phyloP scores from a whole-genome alignment of 1,139 yeast species.

The Magnusiomyces tetraspermus region DNA sequence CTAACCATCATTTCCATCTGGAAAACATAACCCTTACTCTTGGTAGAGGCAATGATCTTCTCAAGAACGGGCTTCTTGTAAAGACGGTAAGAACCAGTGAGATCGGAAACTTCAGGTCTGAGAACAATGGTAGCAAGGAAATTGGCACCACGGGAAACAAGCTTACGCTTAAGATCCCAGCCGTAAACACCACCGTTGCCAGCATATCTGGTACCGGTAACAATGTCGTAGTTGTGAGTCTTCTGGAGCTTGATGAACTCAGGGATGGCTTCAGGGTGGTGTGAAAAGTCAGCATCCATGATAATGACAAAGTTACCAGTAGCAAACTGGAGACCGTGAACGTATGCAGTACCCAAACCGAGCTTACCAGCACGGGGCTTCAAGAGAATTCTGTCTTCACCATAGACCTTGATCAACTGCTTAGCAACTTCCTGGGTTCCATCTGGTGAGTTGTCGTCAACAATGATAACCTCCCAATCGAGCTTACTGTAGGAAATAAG shows the following conservation, averaged over 20 bases:
- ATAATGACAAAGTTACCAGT: slow-evolving; percentile 70
- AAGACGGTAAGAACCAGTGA: slow-evolving; percentile 71
- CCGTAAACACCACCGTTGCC: slow-evolving; percentile 84
- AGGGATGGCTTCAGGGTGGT: slow-evolving; percentile 71
- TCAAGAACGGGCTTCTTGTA: slow-evolving; percentile 63
- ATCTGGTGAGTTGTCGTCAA: slow-evolving; percentile 76
- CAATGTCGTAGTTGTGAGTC: slow-evolving; percentile 58
- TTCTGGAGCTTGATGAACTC: slow-evolving; percentile 63
- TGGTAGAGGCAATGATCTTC: slow-evolving; percentile 58
- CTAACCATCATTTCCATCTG: slow-evolving; percentile 90
- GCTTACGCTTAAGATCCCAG: slow-evolving; percentile 75
- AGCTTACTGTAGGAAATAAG: slow-evolving; percentile 29
- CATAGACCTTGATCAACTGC: slow-evolving; percentile 54
- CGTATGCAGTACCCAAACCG: slow-evolving; percentile 80
- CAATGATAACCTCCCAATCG: slow-evolving; percentile 72
- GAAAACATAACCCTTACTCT: slow-evolving; percentile 75
- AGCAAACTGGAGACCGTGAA: slow-evolving; percentile 64
- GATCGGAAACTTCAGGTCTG: slow-evolving; percentile 65
- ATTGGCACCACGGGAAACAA: slow-evolving; percentile 75
- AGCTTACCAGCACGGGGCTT: slow-evolving; percentile 72
- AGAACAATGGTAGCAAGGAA: slow-evolving; percentile 64
- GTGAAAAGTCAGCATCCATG: slow-evolving; percentile 84
- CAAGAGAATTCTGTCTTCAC: slow-evolving; percentile 53
- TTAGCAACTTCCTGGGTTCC: slow-evolving; percentile 71
- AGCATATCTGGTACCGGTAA: slow-evolving; percentile 77